Base-by-base conservation (phyloP, 331 rosid genomes). In the Erythrophleum ivorense region DNA sequence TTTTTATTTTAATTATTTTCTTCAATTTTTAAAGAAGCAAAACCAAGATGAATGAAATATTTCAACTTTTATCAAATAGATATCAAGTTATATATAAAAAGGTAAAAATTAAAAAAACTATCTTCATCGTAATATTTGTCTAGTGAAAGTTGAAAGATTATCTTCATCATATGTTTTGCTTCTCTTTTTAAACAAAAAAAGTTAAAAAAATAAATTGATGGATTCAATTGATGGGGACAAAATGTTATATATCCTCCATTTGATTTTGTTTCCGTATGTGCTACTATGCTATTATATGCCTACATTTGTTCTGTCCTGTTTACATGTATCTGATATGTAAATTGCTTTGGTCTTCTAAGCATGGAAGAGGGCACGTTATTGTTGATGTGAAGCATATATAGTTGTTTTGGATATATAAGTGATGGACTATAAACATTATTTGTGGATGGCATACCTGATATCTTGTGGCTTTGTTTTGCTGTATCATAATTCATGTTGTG, bases 321-420 rank as follows among this genome's bases (percentile, higher is more conserved):
- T 33, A 40, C 40, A 60, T 59, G 36, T 59, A 59, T 59, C 67
- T 33, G 34, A 13, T 6, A 33, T 33, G 68, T 33, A 62, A 62
- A 33, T 62, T 62, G 6, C 34, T 64, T 9, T 60, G 33, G 33
- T 69, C 76, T 74, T 79, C 70, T 73, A 65, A 77, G 57, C 31
- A 62, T 21, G 72, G 54, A 24, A 45, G 33, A 46, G 21, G 41
- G 31, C 9, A 31, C 55, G 53, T 11, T 33, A 46, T 71, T 49
- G 6, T 63, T 24, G 33, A 18, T 55, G 3, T 31, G 60, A 43
- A 78, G 18, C 38, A 77, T 72, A 76, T 84, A 49, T 75, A 77
- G 43, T 53, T 76, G 38, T 79, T 82, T 78, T 85, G 74, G 49
- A 43, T 86, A 81, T 84, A 48, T 90, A 95, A 98, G 92, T 95